Base-by-base conservation (phyloP, 2,329 filamentous ascomycete genomes). In the Fusarium virguliforme region DNA sequence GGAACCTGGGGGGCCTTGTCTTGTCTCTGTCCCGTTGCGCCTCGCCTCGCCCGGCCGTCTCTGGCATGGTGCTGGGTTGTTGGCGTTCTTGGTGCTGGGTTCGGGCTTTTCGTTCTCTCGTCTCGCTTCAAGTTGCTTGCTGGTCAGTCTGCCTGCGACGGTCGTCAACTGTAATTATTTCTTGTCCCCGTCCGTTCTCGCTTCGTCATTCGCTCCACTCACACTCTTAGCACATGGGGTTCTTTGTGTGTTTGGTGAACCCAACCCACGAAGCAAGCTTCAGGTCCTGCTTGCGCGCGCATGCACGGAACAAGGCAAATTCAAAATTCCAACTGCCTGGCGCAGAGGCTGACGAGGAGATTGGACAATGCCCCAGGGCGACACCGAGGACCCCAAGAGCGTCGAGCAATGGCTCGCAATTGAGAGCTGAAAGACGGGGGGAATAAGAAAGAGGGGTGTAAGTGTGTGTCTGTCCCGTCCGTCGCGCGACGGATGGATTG, bases 401-500 rank as follows among this genome's bases (percentile, higher is more conserved):
- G 26, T 64, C 41, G 30, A 51, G 41, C 53, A 72, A 48, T 69
- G 46, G 57, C 22, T 72, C 46, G 43, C 41, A 59, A 70, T 64
- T 72, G 55, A 64, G 43, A 60, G 48, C 53, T 63, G 40, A 35
- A 37, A 55, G 56, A 46, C 28, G 30, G 64, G 56, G 41, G 40
- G 34, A 18, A 18, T 2, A 18, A 63, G 55, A 32, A 46, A 51
- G 48, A 41, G 35, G 55, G 54, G 60, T 55, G 65, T 57, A 59
- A 55, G 55, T 57, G 51, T 60, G n/a, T 43, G 55, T 57, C 43
- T 60, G n/a, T 43, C 41, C 50, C 34, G 50, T 57, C 48, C 48
- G 64, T 67, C 57, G 61, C 64, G 58, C 59, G 62, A 63, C 65
- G 62, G 64, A 64, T 65, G 58, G 64, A 28, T 61, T 61, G 41